Evolutionary conservation across 164 flowering plant species (phyloP), one percentile per base, ranked within the genome.

Genomic region (Berberis thunbergii): DNA sequence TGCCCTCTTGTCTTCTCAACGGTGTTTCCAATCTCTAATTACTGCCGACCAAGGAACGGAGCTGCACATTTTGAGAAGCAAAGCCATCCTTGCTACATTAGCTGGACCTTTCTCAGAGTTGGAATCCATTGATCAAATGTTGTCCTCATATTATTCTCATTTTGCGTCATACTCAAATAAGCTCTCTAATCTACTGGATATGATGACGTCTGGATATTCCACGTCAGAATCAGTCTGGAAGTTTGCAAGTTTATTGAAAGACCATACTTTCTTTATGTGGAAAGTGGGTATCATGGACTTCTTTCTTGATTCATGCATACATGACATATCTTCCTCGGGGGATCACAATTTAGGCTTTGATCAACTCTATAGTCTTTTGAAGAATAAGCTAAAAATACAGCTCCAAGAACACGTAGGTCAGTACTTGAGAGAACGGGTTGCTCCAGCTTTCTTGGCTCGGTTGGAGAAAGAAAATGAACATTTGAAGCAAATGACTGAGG

Each of bases 271-370:
- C 69, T 91, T 86, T 75, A 70, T 87, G 57, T 94, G 98, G 98
- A 86, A 87, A 83, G 72, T 89, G 39, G 73, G 78, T 69, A 70
- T 88, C 13, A 61, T 94, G 64, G 98, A 91, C 76, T 85, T 81
- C 63, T 79, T 90, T 74, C 83, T 94, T 69, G 92, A 88, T 80
- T 78, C 88, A 43, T 87, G 94, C 82, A 74, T 86, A 67, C 92
- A 86, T 64, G 88, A 86, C 75, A 75, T 81, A 41, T 78, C 95
- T 71, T 77, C 88, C 60, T 80, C 81, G 6, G 67, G 80, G 8
- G 97, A 91, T 78, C 89, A 79, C 66, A 88, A 76, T 71, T 73
- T 86, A 41, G 97, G 96, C 43, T 91, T 91, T 73, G 97, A 91
- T 68, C 95, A 87, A 68, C 86, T 87, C 45, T 76, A 76, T 52